Evolutionary conservation across 2,329 filamentous ascomycete species (phyloP), one percentile per base, ranked within the genome.

Genomic region (Talaromyces sp.): DNA sequence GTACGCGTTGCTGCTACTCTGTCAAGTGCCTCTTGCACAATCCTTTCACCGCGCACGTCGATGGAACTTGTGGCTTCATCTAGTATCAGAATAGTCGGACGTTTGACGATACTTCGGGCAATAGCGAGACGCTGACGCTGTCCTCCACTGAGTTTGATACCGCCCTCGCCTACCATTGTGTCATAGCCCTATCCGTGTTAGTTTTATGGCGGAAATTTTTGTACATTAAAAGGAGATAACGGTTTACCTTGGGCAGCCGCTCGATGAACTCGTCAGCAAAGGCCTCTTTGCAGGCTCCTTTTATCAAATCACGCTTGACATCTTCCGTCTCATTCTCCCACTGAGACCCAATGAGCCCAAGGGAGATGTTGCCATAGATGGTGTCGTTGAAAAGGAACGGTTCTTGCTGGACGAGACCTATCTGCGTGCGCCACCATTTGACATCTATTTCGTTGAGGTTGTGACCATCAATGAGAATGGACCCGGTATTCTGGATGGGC

Each of bases 61-160:
- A 98, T 79, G 0, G 91, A 91, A 73, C 91, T 96, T 0, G 92
- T 96, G 0, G 90, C 86, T 72, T 98, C 95, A 67, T 98, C 94
- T 2, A 98, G 80, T 30, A 98, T 88, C 8, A 98, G 79, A 0
- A 98, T 83, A 0, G 90, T 86, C 0, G 92, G 86, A 69, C 97
- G 85, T 56, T 92, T 82, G 4, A 98, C 75, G 42, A 84, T 84
- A 1, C 92, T 91, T 65, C 93, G 83, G 1, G 93, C 92, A 34
- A 98, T 81, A 0, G 90, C 90, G 54, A 97, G 79, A 59, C 91
- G 83, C 73, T 97, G 93, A 62, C 83, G 88, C 75, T 98, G 92
- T 0, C 94, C 94, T 7, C 92, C 93, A 65, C 92, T 96, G 42
- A 97, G 78, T 4, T 84, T 82, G 36, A 84, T 84, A 0, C 89